Evolutionary conservation across 2,329 filamentous ascomycete species (phyloP).

Genomic region (Teratosphaeria epicoccoides): DNA sequence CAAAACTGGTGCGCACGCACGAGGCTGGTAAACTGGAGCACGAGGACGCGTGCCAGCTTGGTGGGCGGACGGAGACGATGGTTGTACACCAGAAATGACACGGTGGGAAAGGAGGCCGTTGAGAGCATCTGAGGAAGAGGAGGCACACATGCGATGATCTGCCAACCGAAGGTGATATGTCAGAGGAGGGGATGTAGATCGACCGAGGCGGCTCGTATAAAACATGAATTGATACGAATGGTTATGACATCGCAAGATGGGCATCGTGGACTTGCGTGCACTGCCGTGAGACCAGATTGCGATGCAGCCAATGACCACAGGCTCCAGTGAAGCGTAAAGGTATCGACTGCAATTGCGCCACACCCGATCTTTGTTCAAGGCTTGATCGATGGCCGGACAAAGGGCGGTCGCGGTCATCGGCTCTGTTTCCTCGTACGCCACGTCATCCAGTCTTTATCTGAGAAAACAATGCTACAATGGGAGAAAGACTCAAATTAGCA

Average conservation of each 20-base stretch:
- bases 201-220: no score
- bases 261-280: no score
- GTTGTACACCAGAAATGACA: constrained; percentile 7
- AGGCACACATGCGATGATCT: no score
- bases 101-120: background rate
- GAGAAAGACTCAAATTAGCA: background rate
- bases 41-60: background rate
- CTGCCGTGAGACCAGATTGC: no score
- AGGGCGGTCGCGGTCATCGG: background rate
- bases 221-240: no score
- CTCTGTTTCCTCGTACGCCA: background rate
- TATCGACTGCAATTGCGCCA: no score
- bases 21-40: background rate
- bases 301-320: no score
- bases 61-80: constrained; percentile 1
- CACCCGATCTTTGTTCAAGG: background rate
- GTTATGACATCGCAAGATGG: no score
- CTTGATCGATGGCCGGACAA: background rate
- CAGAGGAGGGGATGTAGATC: no score
- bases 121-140: background rate
- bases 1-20: background rate
- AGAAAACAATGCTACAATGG: background rate
- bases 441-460: background rate
- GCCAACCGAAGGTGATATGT: no score
- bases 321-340: no score